phyloP scores from a whole-genome alignment of 2,329 filamentous ascomycete species.

The Botryotinia convoluta region DNA sequence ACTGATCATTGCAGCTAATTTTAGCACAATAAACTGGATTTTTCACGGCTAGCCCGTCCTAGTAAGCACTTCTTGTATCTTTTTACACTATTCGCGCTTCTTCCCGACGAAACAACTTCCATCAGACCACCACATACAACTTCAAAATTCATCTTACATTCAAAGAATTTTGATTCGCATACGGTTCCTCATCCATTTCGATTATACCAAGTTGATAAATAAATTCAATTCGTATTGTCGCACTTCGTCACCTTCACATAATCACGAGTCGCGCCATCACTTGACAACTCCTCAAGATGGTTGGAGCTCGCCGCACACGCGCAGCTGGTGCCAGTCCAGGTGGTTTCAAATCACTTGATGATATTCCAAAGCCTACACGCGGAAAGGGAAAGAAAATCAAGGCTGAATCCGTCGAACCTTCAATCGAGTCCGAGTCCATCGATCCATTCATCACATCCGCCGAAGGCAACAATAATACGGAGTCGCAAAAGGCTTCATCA shows the following conservation, averaged over 20 bases:
- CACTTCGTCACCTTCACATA: background rate
- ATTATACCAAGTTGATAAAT: background rate
- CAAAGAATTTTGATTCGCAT: background rate
- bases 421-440: slow-evolving; percentile 1
- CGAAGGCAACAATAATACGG: background rate
- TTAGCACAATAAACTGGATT: background rate
- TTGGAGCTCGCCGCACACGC: slow-evolving; percentile 14
- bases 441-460: background rate
- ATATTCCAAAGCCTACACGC: slow-evolving; percentile 7
- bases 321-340: slow-evolving; percentile 14
- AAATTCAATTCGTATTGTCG: background rate
- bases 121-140: slow-evolving; percentile 4
- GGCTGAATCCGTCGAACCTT: background rate
- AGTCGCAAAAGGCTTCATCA: slow-evolving; percentile 14
- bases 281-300: slow-evolving; percentile 5
- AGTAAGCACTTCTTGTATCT: background rate
- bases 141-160: background rate
- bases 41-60: background rate
- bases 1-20: background rate
- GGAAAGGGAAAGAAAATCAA: slow-evolving; percentile 8
- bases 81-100: slow-evolving; percentile 4
- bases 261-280: slow-evolving; percentile 7
- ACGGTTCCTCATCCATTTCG: background rate
- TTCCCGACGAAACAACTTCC: slow-evolving; percentile 12
- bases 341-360: slow-evolving; percentile 20